phyloP scores from a whole-genome alignment of 2,329 filamentous ascomycete species.

The Colletotrichum sp. region DNA sequence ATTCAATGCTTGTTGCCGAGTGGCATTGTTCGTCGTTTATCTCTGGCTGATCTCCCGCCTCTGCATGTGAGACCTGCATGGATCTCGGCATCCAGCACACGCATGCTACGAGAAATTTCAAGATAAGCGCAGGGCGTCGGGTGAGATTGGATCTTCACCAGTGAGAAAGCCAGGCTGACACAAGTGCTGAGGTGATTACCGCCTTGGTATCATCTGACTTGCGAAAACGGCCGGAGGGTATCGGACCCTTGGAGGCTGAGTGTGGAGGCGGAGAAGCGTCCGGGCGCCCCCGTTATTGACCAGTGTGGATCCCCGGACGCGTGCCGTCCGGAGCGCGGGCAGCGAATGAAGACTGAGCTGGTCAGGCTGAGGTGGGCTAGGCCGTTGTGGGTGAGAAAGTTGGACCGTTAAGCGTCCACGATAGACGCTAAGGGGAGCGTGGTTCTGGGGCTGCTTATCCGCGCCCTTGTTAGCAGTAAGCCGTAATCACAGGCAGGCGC shows the following conservation, averaged over 20 bases:
- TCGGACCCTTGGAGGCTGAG: not conserved
- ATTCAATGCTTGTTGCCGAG: not conserved
- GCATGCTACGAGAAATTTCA: not conserved
- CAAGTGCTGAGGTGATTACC: not conserved
- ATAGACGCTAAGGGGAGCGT: not conserved
- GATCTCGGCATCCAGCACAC: not conserved
- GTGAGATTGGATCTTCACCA: not conserved
- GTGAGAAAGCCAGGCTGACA: not conserved
- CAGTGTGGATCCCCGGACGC: not conserved
- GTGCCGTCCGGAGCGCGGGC: not conserved
- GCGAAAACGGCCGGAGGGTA: not conserved
- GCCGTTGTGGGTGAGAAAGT: not conserved
- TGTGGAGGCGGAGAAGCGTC: not conserved
- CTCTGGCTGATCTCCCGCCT: not conserved
- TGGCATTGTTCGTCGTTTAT: not conserved
- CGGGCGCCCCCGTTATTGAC: not conserved
- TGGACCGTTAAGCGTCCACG: not conserved
- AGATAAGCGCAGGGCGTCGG: not conserved
- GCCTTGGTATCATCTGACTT: not conserved
- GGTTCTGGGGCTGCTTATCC: not conserved
- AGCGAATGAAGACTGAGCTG: not conserved
- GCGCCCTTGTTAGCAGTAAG: not conserved
- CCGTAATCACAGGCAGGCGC: not conserved
- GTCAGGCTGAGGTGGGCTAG: not conserved
- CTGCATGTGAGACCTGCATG: not conserved